phyloP scores from a whole-genome alignment of 164 flowering plant genomes.

The Tetrastigma voinierianum region DNA sequence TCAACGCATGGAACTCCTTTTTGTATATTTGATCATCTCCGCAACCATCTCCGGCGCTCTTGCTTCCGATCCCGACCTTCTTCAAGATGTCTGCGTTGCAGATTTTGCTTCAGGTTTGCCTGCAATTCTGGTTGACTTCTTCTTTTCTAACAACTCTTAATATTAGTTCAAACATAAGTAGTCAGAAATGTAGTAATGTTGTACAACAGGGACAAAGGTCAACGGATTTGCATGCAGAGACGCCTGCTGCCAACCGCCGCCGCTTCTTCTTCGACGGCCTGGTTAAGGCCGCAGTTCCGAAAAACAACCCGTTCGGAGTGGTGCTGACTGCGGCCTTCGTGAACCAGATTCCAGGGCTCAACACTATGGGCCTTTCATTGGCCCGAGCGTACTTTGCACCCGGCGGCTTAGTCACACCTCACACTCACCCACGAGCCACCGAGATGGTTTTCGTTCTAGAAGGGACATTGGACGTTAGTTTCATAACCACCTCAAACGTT shows the following conservation, averaged over 20 bases:
- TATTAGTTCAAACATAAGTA: no score
- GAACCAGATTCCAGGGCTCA: constrained; percentile 27
- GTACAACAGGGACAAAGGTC: constrained; percentile 17
- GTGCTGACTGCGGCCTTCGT: constrained; percentile 20
- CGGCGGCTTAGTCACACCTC: constrained; percentile 29
- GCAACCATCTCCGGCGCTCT: not conserved
- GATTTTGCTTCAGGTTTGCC: constrained; percentile 16
- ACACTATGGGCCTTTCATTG: constrained; percentile 27
- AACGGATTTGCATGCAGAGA: constrained; percentile 28
- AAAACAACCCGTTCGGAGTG: constrained; percentile 19
- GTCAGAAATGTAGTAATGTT: no score
- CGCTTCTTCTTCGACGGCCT: constrained; percentile 24
- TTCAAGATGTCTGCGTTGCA: constrained; percentile 33
- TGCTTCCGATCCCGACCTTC: constrained; percentile 22
- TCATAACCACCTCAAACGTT: constrained; percentile 23
- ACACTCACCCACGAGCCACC: constrained; percentile 36
- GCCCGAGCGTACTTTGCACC: constrained; percentile 23
- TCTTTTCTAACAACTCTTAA: no score
- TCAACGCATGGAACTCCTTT: not conserved
- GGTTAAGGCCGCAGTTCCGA: constrained; percentile 15
- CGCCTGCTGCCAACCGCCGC: constrained; percentile 20
- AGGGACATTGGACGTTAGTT: constrained; percentile 25
- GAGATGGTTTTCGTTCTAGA: constrained; percentile 27
- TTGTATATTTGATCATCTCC: constrained; percentile 4
- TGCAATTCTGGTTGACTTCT: no score